A percentile compares a stretch with the other conserved stretches of the same genome.
Conservation (phyloP, 495 filamentous ascomycete species). For the Pseudotulostoma volvatum region DNA sequence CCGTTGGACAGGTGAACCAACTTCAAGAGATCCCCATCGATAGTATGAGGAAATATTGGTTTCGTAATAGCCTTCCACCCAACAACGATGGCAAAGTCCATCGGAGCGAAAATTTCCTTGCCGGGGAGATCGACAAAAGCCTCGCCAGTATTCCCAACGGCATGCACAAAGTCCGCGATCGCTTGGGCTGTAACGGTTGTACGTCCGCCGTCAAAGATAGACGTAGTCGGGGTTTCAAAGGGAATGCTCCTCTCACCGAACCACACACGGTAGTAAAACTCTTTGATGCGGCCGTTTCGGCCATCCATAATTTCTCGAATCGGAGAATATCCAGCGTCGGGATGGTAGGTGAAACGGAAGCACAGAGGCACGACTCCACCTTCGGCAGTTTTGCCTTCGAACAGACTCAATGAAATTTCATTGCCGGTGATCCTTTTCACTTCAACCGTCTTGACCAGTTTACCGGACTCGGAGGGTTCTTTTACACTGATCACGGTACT, state of each 20-base stretch:
- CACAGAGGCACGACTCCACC: constrained; percentile 63
- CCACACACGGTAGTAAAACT: constrained; percentile 88
- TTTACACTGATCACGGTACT: constrained; percentile 70
- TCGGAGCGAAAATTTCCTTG: constrained; percentile 87
- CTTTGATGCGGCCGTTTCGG: constrained; percentile 76
- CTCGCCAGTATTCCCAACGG: constrained; percentile 93
- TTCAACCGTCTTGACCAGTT: constrained; percentile 71
- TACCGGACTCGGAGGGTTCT: constrained; percentile 44
- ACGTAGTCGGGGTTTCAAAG: constrained; percentile 67
- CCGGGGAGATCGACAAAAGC: constrained; percentile 96
- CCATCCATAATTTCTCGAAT: constrained; percentile 82
- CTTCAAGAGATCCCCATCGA: constrained; percentile 88
- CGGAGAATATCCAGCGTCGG: constrained; percentile 85
- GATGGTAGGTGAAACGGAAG: constrained; percentile 78
- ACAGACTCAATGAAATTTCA: constrained; percentile 70
- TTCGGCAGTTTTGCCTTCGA: constrained; percentile 79
- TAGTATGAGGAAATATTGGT: constrained; percentile 87
- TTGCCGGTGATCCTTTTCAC: constrained; percentile 50
- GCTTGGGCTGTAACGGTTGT: constrained; percentile 77
- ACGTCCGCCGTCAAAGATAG: constrained; percentile 75
- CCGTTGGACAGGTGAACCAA: constrained; percentile 91
- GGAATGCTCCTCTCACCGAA: constrained; percentile 78
- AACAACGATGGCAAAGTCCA: constrained; percentile 98
- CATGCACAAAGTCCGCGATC: constrained; percentile 96
- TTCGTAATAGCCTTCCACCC: constrained; percentile 99